Evolutionary conservation across 139 green algal genomes (phyloP).

Genomic region (Volvox africanus): DNA sequence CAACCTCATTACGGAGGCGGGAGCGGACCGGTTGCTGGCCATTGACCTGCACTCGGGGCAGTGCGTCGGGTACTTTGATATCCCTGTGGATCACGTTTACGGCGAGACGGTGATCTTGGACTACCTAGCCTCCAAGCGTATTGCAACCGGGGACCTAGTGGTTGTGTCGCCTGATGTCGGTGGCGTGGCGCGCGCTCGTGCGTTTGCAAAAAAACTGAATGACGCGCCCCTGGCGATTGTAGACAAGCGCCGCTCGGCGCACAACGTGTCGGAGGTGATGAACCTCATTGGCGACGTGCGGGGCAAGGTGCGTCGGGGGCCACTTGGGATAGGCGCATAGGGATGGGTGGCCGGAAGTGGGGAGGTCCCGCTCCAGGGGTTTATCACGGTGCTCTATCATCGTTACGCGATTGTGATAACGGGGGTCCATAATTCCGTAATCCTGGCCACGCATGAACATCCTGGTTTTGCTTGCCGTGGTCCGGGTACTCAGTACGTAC

Average conservation of each 20-base stretch:
- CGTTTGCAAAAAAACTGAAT: slow-evolving; percentile 99
- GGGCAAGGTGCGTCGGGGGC: slow-evolving; percentile 82
- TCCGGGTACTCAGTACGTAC: too few species aligned
- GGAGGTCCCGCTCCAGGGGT: not conserved
- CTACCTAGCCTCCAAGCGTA: slow-evolving; percentile 98
- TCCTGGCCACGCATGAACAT: too few species aligned
- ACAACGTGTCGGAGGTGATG: slow-evolving; percentile 99
- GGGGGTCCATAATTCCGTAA: too few species aligned
- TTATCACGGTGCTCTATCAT: too few species aligned
- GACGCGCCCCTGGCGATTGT: slow-evolving; percentile 98
- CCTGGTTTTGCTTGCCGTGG: too few species aligned
- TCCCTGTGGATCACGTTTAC: slow-evolving; percentile 96
- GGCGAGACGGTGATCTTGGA: slow-evolving; percentile 92
- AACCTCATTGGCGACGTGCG: slow-evolving; percentile 99
- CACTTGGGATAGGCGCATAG: not conserved
- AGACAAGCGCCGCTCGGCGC: slow-evolving; percentile 95
- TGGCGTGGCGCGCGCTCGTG: slow-evolving; percentile 94
- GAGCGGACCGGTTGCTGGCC: slow-evolving; percentile 92
- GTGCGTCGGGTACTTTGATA: slow-evolving; percentile 99
- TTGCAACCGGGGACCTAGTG: slow-evolving; percentile 93
- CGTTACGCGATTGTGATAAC: too few species aligned
- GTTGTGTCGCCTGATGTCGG: slow-evolving; percentile 99
- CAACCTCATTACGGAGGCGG: slow-evolving; percentile 98
- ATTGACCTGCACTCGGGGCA: slow-evolving; percentile 97
- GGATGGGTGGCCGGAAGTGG: not conserved